Evolutionary conservation across 116 monocot genomes (phyloP).

Genomic region (Iris pallida): DNA sequence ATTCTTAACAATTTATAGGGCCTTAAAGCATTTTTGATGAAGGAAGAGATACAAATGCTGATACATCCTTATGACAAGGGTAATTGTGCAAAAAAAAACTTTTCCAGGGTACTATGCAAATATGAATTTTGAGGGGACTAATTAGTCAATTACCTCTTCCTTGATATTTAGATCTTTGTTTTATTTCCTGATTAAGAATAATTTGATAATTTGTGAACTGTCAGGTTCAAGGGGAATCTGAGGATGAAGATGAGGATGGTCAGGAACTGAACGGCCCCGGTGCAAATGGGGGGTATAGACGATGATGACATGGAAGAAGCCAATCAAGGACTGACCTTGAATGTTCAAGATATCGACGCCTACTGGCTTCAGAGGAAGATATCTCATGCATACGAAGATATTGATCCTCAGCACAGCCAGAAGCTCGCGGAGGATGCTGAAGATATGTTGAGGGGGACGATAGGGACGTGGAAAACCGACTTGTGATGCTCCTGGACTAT

Average conservation of each 20-base stretch:
- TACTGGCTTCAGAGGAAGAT: slow-evolving; percentile 98
- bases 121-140: no score
- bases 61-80: no score
- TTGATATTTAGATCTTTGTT: not conserved
- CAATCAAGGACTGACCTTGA: slow-evolving; percentile 55
- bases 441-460: slow-evolving; percentile 79
- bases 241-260: slow-evolving; percentile 62
- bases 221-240: slow-evolving; percentile 71
- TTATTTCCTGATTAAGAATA: not conserved
- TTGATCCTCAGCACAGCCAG: slow-evolving; percentile 80
- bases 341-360: slow-evolving; percentile 96
- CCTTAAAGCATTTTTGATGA: no score
- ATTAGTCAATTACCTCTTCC: no score
- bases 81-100: no score
- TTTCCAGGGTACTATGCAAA: no score
- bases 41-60: no score
- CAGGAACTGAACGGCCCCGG: slow-evolving; percentile 36
- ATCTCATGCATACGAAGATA: slow-evolving; percentile 71
- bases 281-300: slow-evolving; percentile 94
- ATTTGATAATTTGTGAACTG: no score
- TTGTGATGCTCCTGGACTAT: slow-evolving; percentile 78
- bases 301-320: slow-evolving; percentile 84
- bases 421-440: slow-evolving; percentile 74
- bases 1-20: no score
- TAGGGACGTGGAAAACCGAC: slow-evolving; percentile 74